Evolutionary conservation across 768 basidiomycete species (phyloP).

Genomic region (Clavaria fumosa): DNA sequence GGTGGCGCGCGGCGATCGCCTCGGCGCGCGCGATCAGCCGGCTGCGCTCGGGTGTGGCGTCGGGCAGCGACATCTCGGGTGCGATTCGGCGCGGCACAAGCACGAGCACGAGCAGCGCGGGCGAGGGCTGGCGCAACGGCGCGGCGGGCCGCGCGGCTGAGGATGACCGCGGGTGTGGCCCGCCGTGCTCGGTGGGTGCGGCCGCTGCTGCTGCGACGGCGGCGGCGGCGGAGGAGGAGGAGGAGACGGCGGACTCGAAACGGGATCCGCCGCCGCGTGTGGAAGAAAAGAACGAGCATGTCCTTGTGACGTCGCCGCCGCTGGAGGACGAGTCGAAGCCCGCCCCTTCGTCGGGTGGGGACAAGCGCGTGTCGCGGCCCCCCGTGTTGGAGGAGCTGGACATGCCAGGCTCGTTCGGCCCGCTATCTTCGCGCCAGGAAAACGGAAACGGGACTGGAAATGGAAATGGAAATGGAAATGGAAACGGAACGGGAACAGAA

Average conservation of each 20-base stretch:
- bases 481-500: too few species aligned
- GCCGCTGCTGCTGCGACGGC: too few species aligned
- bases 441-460: not conserved
- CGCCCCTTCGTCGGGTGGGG: not conserved
- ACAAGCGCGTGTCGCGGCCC: not conserved
- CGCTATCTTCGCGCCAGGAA: not conserved
- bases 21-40: slow-evolving; percentile 29
- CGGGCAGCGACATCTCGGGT: slow-evolving; percentile 5
- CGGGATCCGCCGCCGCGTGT: not conserved
- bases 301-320: not conserved
- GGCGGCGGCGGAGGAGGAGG: not conserved
- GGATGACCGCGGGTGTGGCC: not conserved
- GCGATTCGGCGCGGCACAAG: too few species aligned
- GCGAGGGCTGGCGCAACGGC: not conserved
- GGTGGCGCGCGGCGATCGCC: slow-evolving; percentile 59
- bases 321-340: not conserved
- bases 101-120: not conserved
- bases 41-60: slow-evolving; percentile 17
- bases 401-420: not conserved
- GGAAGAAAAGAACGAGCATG: not conserved
- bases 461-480: not conserved
- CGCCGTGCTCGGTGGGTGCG: not conserved
- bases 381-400: not conserved
- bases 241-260: too few species aligned
- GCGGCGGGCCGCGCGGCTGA: not conserved